Evolutionary conservation across 192 early-diverging fungal genomes (phyloP), one percentile per base, ranked within the genome.

Genomic region (Coemansia sp.): DNA sequence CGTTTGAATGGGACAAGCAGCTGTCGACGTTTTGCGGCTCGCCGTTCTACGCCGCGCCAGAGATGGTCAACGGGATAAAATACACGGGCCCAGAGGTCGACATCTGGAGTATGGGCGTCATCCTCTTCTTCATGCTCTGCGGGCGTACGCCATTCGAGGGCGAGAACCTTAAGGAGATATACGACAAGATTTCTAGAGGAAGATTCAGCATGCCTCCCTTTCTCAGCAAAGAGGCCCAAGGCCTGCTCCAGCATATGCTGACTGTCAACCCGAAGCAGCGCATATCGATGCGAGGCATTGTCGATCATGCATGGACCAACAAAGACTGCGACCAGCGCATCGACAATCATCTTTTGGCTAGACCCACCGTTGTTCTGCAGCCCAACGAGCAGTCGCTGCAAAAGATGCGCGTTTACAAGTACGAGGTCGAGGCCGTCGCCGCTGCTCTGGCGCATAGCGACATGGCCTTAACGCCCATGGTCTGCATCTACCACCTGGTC

Each of bases 31-130:
- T 73, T 52, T 74, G 71, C 77, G 89, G 88, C 6, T 88, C 83
- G 13, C 88, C 91, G 8, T 91, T 91, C 61, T 93, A 92, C 62
- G 90, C 90, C 5, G 89, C 92, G 4, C 92, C 92, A 7, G 92
- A 93, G 68, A 85, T 93, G 84, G 86, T 93, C 50, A 83, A 91
- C 35, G 90, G 89, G 16, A 87, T 88, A 36, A 85, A 85, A 46
- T 93, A 93, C 62, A 87, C 83, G 8, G 92, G 92, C 0, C 92
- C 92, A 22, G 92, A 93, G 77, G 90, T 93, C 1, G 92, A 93
- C 66, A 88, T 93, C 65, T 93, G 92, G 92, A 90, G 89, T 69
- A 82, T 87, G 84, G 91, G 92, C 20, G 89, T 93, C 23, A 89
- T 93, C 22, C 68, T 93, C 22, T 93, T 90, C 64, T 91, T 91